phyloP scores from a whole-genome alignment of 805 yeast genomes.

The Candida ipomoeae region DNA sequence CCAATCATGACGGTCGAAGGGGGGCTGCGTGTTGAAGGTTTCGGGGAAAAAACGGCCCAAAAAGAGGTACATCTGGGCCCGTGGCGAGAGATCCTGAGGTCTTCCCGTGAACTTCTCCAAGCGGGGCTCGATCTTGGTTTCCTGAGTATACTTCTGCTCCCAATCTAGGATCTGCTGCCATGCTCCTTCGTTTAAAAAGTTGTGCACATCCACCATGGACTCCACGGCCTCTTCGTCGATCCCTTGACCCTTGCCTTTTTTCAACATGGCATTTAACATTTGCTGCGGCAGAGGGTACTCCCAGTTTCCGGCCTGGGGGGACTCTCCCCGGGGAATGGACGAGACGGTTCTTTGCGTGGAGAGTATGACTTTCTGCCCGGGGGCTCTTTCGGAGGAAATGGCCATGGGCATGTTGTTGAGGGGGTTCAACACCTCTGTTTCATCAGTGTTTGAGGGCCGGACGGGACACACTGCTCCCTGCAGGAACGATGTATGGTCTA shows the following conservation, averaged over 20 bases:
- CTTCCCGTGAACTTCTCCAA: slow-evolving; percentile 85
- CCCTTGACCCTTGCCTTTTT: slow-evolving; percentile 85
- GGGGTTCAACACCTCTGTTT: slow-evolving; percentile 42
- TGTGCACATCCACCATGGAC: slow-evolving; percentile 95
- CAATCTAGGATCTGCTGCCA: slow-evolving; percentile 92
- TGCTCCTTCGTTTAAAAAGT: slow-evolving; percentile 93
- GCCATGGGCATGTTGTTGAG: slow-evolving; percentile 83
- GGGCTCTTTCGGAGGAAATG: slow-evolving; percentile 60
- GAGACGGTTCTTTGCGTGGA: slow-evolving; percentile 84
- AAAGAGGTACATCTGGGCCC: slow-evolving; percentile 66
- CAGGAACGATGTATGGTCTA: slow-evolving; percentile 10
- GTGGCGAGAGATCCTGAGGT: slow-evolving; percentile 82
- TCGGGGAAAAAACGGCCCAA: slow-evolving; percentile 71
- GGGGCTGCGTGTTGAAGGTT: slow-evolving; percentile 70
- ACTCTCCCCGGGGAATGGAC: slow-evolving; percentile 79
- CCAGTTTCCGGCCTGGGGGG: slow-evolving; percentile 73
- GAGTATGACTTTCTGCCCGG: slow-evolving; percentile 74
- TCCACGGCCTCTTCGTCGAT: slow-evolving; percentile 95
- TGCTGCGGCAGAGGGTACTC: slow-evolving; percentile 99
- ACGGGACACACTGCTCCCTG: slow-evolving; percentile 17
- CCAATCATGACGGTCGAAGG: slow-evolving; percentile 99
- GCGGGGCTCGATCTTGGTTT: slow-evolving; percentile 62
- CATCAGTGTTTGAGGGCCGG: background rate
- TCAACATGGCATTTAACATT: slow-evolving; percentile 96
- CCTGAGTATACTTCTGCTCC: slow-evolving; percentile 70